Percentiles rank a stretch among this genome's conserved stretches.
Evolutionary conservation across 805 yeast species (phyloP).

Genomic region (Wickerhamiella parazyma): DNA sequence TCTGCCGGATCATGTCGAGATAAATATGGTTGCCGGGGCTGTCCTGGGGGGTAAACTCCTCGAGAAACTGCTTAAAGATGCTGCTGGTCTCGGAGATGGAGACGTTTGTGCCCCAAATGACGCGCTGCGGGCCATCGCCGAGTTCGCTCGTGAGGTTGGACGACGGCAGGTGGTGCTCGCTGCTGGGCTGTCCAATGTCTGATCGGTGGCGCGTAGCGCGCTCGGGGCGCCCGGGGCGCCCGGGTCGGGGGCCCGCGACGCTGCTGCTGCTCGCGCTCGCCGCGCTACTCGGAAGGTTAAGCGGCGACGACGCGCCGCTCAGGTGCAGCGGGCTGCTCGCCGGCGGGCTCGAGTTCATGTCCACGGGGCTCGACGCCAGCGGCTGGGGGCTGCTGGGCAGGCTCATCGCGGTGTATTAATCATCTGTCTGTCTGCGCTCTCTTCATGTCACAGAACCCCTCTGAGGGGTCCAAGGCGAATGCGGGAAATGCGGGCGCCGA

Average conservation of each 20-base stretch:
- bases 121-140: constrained; percentile 61
- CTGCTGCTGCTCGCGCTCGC: not conserved
- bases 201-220: too few relatives aligned
- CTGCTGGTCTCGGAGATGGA: constrained; percentile 78
- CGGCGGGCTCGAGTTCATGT: not conserved
- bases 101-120: constrained; percentile 98
- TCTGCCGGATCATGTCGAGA: constrained; percentile 53
- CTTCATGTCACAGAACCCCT: too few relatives aligned
- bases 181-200: constrained; percentile 4
- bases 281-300: not conserved
- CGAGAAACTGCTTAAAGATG: constrained; percentile 66
- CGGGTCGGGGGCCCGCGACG: too few relatives aligned
- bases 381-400: not conserved
- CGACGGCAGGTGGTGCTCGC: not conserved
- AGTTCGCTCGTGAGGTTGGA: constrained; percentile 12
- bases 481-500: too few relatives aligned
- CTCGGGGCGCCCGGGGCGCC: too few relatives aligned
- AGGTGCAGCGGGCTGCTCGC: not conserved
- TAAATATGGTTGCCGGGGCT: constrained; percentile 66
- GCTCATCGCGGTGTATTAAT: too few relatives aligned
- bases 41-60: constrained; percentile 63
- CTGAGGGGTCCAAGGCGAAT: too few relatives aligned
- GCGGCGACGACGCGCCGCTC: not conserved
- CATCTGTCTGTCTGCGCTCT: too few relatives aligned
- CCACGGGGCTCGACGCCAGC: not conserved